A percentile compares a stretch with the other conserved stretches of the same genome.
phyloP scores from a whole-genome alignment of 2,329 filamentous ascomycete species.

The Pleomassaria siparia region DNA sequence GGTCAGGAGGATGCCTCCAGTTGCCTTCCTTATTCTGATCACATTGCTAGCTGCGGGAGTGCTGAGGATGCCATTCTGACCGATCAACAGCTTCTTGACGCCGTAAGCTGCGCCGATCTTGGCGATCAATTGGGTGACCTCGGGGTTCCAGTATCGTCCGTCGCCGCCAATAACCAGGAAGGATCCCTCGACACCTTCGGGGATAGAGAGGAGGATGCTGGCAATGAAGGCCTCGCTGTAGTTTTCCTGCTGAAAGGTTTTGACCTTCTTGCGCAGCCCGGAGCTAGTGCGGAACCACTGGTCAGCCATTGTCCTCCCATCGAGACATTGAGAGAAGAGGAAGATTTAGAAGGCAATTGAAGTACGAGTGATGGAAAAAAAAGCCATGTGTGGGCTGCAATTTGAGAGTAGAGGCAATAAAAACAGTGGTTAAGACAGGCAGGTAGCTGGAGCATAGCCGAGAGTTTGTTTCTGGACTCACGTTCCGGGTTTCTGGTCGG shows the following conservation, averaged over 20 bases:
- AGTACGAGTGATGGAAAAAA: conserved; percentile 8
- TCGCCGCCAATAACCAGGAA: conserved; percentile 97
- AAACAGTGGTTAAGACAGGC: conserved; percentile 13
- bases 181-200: conserved; percentile 83
- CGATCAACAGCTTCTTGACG: conserved; percentile 97
- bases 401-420: conserved; percentile 18
- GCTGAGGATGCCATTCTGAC: conserved; percentile 93
- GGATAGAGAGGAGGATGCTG: conserved; percentile 93
- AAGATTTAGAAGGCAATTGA: conserved; percentile 5
- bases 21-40: conserved; percentile 92
- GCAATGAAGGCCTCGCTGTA: conserved; percentile 96
- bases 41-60: conserved; percentile 95
- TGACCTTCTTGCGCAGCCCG: conserved; percentile 98
- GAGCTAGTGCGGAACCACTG: conserved; percentile 61
- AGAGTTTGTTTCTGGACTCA: conserved; percentile 57
- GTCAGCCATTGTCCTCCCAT: conserved; percentile 27
- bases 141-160: conserved; percentile 95
- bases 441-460: conserved; percentile 16
- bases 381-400: conserved; percentile 15
- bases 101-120: conserved; percentile 97
- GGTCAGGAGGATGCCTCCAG: conserved; percentile 93
- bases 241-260: conserved; percentile 90
- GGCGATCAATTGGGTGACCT: conserved; percentile 93
- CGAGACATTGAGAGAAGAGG: conserved; percentile 12
- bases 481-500: conserved; percentile 99